Evolutionary conservation across 108 stramenopile genomes (phyloP), one percentile per base, ranked within the genome.

Genomic region (Skeletonema grethae): DNA sequence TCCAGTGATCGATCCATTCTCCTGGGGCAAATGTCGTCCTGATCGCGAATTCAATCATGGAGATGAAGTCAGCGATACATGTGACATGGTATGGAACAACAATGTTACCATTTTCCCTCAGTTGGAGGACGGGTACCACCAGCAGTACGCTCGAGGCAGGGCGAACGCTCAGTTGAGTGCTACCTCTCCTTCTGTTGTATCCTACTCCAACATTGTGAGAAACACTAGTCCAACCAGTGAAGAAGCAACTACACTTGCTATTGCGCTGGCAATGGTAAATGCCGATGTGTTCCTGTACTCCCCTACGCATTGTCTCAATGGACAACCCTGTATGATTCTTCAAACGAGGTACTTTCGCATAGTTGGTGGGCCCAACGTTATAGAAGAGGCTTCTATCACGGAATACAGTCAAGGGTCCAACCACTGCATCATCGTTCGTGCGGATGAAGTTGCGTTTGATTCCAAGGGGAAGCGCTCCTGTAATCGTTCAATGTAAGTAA

Each of bases 321-420:
- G 65, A 0, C 77, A 78, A 61, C 77, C 77, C 1, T 78, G 77
- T 65, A 71, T 71, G 77, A 70, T 78, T 48, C 59, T 78, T 18
- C 77, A 78, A 28, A 7, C 32, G 6, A 64, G 70, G 18, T 78
- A 65, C 70, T 78, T 61, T 31, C 64, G 69, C 50, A 13, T 48
- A 48, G 57, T 77, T 45, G 65, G 69, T 11, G 59, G 57, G 20
- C 9, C 31, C 4, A 32, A 46, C 35, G 56, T 70, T 2, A 57
- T 70, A 10, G 57, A 69, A 18, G 76, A 77, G 55, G 55, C 69
- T 7, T 64, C 68, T 10, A 46, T 53, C 63, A 22, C 48, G 48
- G 69, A 53, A 12, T 77, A 70, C 43, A 53, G 22, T 22, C 57
- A 31, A n/a, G 63, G 63, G 3, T 29, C 39, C 8, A 18, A 25